phyloP scores from a whole-genome alignment of 352 stramenopile species.

The Pythium sukuiense region DNA sequence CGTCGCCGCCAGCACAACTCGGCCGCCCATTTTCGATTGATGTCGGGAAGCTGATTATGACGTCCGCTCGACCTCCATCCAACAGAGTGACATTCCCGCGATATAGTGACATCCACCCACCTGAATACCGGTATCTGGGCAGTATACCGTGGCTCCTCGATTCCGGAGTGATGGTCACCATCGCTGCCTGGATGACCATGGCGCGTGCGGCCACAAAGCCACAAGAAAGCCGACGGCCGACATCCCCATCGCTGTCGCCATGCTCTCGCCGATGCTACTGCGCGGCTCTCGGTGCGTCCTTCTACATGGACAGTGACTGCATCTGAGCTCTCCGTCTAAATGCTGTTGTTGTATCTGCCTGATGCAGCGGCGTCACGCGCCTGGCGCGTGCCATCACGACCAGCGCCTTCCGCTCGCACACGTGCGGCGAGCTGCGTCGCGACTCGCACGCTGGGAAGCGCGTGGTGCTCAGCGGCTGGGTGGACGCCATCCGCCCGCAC shows the following conservation, averaged over 20 bases:
- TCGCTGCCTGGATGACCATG: slow-evolving; percentile 14
- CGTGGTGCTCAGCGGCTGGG: slow-evolving; percentile 79
- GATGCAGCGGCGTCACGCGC: slow-evolving; percentile 7
- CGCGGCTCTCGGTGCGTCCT: slow-evolving; percentile 18
- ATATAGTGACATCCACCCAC: slow-evolving; percentile 1
- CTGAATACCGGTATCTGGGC: slow-evolving; percentile 19
- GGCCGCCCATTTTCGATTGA: slow-evolving; percentile 42
- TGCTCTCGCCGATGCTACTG: slow-evolving; percentile 26
- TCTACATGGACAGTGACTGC: background rate
- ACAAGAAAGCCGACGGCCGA: background rate
- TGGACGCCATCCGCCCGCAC: slow-evolving; percentile 74
- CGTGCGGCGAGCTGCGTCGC: slow-evolving; percentile 65
- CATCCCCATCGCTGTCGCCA: background rate
- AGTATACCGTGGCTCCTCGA: slow-evolving; percentile 2
- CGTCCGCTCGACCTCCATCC: slow-evolving; percentile 8
- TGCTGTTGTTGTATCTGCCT: background rate
- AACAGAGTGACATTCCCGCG: slow-evolving; percentile 23
- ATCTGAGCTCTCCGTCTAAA: background rate
- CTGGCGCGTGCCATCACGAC: slow-evolving; percentile 15
- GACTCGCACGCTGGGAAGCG: slow-evolving; percentile 42
- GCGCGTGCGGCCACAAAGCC: background rate
- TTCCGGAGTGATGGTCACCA: slow-evolving; percentile 21
- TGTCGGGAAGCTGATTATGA: background rate
- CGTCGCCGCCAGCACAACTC: slow-evolving; percentile 48
- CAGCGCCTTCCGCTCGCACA: slow-evolving; percentile 70